Evolutionary conservation across 2,329 filamentous ascomycete genomes (phyloP), one percentile per base, ranked within the genome.

Genomic region (Exophiala bonariae): DNA sequence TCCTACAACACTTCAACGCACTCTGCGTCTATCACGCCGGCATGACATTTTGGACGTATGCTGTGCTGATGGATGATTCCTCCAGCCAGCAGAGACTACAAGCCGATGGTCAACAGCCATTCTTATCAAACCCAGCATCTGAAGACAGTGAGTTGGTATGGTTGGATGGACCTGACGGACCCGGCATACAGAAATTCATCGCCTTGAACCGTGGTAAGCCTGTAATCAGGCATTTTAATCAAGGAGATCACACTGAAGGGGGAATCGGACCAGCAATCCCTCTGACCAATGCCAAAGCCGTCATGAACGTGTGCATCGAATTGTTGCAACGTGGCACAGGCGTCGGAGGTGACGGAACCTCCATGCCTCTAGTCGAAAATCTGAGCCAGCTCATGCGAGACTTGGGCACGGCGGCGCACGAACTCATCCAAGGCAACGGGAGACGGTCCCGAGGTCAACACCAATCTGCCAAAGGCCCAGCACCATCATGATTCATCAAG

Each of bases 1-100:
- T 77, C 9, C 64, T 87, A 3, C 78, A 80, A 34, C 81, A 85
- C 52, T 87, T 88, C 61, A 79, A 81, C 52, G 83, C 84, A 0
- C 79, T 88, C 5, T 81, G 79, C 0, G 76, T 87, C 0, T 86
- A 87, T 60, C 85, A 88, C 60, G 83, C 82, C 3, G 76, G 78
- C 10, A 69, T 89, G 3, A 79, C 81, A 0, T 69, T 89, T 32
- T 89, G 86, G 86, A 78, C 79, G 0, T 87, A 85, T 55, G 82
- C 83, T 1, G 78, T 87, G 0, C 72, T 26, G 6, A 6, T 26
- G 23, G 23, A 26, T 11, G 6, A 6, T 6, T 83, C 4, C 73
- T 68, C 20, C n/a, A 28, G 20, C 26, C 18, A 8, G 16, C 66
- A 69, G 52, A 73, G 77, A 11, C 61, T 63, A 55, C 68, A 56